phyloP scores from a whole-genome alignment of 768 basidiomycete species.

The Peribolospora baueri region DNA sequence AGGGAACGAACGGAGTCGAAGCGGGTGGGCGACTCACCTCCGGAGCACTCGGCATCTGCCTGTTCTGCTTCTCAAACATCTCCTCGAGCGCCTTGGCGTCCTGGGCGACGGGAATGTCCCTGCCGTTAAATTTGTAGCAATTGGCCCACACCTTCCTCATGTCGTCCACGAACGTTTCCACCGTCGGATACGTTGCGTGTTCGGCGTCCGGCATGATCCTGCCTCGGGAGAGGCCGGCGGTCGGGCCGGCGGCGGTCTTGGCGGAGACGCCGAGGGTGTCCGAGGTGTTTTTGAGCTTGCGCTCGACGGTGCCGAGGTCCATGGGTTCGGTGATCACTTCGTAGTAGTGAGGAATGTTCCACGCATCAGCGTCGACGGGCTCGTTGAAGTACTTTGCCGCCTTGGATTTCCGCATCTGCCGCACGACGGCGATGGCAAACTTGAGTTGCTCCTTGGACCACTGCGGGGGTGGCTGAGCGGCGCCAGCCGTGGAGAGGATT shows the following conservation, averaged over 20 bases:
- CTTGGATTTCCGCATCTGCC: slow-evolving; percentile 61
- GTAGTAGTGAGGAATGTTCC: slow-evolving; percentile 52
- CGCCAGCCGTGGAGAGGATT: background rate
- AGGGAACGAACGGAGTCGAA: background rate
- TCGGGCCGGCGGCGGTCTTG: slow-evolving; percentile 3
- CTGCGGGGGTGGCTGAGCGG: slow-evolving; percentile 11
- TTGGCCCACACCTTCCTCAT: slow-evolving; percentile 74
- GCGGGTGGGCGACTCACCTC: slow-evolving; percentile 32
- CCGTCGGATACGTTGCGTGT: slow-evolving; percentile 35
- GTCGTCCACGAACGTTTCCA: slow-evolving; percentile 62
- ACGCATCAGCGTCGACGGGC: slow-evolving; percentile 66
- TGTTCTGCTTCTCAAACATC: slow-evolving; percentile 66
- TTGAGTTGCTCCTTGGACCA: slow-evolving; percentile 49
- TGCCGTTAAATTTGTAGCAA: slow-evolving; percentile 76
- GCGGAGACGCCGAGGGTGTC: slow-evolving; percentile 4
- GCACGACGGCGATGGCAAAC: slow-evolving; percentile 50
- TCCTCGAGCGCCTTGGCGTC: slow-evolving; percentile 63
- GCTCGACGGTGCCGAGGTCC: slow-evolving; percentile 81
- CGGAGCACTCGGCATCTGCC: slow-evolving; percentile 49
- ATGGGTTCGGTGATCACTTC: slow-evolving; percentile 71
- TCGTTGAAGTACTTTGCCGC: slow-evolving; percentile 55
- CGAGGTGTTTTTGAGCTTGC: slow-evolving; percentile 34
- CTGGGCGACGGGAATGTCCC: slow-evolving; percentile 42
- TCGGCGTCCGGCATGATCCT: slow-evolving; percentile 11
- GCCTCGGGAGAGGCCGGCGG: slow-evolving; percentile 10